Percentiles rank a stretch among this genome's conserved stretches.
Conservation (phyloP, 2,329 filamentous ascomycete genomes). For the Bisporella sp. region DNA sequence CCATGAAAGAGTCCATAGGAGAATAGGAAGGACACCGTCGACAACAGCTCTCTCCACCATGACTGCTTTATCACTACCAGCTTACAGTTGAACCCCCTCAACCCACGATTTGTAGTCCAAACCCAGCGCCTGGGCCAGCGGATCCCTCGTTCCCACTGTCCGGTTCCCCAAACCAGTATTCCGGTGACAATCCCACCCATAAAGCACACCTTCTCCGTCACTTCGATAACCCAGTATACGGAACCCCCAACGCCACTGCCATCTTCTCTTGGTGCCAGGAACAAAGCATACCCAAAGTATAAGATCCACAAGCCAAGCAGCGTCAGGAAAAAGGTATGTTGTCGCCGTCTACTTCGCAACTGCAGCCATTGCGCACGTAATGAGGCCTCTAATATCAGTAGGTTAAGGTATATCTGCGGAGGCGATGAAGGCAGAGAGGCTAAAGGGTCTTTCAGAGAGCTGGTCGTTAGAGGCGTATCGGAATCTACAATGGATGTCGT, state of each 20-base stretch:
- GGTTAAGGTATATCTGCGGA: conserved; percentile 80
- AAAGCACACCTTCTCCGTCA: conserved; percentile 82
- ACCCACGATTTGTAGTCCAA: conserved; percentile 77
- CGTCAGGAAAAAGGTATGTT: conserved; percentile 87
- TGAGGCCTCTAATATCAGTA: conserved; percentile 92
- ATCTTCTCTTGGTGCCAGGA: conserved; percentile 93
- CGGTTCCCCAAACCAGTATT: conserved; percentile 85
- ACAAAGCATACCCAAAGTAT: conserved; percentile 84
- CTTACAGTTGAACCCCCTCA: conserved; percentile 93
- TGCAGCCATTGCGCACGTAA: conserved; percentile 89
- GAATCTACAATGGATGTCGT: conserved; percentile 33
- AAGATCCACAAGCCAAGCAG: conserved; percentile 74
- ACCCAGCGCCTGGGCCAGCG: conserved; percentile 93
- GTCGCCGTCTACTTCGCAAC: conserved; percentile 76
- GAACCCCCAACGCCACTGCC: conserved; percentile 84
- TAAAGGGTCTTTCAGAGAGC: conserved; percentile 23
- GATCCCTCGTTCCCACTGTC: conserved; percentile 92
- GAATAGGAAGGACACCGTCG: conserved; percentile 68
- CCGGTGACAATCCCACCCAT: conserved; percentile 85
- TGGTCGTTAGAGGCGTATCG: conserved; percentile 24
- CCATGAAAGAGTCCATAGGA: conserved; percentile 68
- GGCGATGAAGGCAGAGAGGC: conserved; percentile 29
- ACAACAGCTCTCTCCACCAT: conserved; percentile 72
- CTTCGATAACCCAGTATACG: conserved; percentile 94
- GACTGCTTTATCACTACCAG: conserved; percentile 80